Percentiles rank a stretch among this genome's conserved stretches.
Evolutionary conservation across 805 yeast genomes (phyloP).

Genomic region (Brettanomyces bruxellensis): DNA sequence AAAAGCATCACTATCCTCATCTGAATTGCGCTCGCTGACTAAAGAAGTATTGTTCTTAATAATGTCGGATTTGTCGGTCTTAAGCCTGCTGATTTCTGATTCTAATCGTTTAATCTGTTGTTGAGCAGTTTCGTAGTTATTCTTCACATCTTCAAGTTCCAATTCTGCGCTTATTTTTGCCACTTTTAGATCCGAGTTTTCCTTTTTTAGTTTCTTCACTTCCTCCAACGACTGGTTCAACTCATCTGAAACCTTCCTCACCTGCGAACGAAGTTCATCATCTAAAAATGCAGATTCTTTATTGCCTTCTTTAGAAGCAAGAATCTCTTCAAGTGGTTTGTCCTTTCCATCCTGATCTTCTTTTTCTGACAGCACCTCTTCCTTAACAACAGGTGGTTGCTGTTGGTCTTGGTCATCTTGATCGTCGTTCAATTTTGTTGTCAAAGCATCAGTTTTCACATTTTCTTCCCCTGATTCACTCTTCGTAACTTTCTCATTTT

Average conservation of each 20-base stretch:
- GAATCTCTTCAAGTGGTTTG: conserved; percentile 11
- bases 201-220: conserved; percentile 9
- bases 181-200: conserved; percentile 19
- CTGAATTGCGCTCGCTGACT: conserved; percentile 8
- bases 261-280: conserved; percentile 24
- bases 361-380: background rate
- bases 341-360: background rate
- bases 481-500: background rate
- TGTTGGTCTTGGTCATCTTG: background rate
- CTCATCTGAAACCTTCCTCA: conserved; percentile 24
- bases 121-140: conserved; percentile 25
- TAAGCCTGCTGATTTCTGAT: conserved; percentile 23
- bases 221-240: conserved; percentile 11
- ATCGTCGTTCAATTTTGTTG: background rate
- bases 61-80: conserved; percentile 18
- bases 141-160: conserved; percentile 29
- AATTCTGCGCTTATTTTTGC: conserved; percentile 25
- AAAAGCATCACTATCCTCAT: conserved; percentile 12
- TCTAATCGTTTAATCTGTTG: conserved; percentile 15
- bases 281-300: conserved; percentile 17
- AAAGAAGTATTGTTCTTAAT: too few relatives aligned
- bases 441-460: background rate
- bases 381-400: background rate
- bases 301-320: conserved; percentile 6
- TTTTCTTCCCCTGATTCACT: background rate